These are phyloP conservation scores for Rubus idaeus DNA, from an alignment of 306 rosid genomes.

Conservation along the genomic window DNA sequence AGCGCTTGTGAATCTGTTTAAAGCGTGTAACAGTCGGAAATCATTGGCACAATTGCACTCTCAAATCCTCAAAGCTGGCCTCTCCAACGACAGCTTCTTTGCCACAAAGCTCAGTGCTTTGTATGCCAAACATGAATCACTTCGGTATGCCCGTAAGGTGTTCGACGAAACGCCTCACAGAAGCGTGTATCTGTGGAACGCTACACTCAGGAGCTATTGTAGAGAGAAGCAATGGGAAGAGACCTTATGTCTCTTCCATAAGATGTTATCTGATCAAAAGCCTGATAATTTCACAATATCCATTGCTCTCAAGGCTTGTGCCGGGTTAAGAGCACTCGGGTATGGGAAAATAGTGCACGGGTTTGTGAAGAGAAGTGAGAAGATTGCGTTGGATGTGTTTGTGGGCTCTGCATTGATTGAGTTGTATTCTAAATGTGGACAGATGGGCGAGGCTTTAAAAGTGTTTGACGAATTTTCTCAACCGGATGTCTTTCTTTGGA, in stretches of 20 bases:
- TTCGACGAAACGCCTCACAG: conserved; percentile 57
- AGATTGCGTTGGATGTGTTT: conserved; percentile 49
- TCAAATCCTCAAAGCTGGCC: conserved; percentile 46
- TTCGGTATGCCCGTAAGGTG: conserved; percentile 45
- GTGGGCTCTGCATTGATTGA: conserved; percentile 73
- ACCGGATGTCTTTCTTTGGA: conserved; percentile 74
- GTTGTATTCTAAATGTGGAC: conserved; percentile 65
- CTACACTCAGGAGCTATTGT: conserved; percentile 56
- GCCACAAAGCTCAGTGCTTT: conserved; percentile 57
- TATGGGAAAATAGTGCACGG: conserved; percentile 65
- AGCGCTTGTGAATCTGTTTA: no score
- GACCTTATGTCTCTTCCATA: conserved; percentile 43
- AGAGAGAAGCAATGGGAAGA: conserved; percentile 48
- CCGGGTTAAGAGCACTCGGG: conserved; percentile 39
- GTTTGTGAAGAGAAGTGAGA: conserved; percentile 44
- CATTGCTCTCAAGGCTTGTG: conserved; percentile 39
- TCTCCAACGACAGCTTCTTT: conserved; percentile 53
- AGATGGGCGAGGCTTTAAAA: conserved; percentile 49
- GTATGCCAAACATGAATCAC: conserved; percentile 43
- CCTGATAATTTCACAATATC: conserved; percentile 56
- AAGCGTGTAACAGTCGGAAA: conserved; percentile 6
- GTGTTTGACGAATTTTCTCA: conserved; percentile 53
- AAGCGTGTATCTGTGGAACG: conserved; percentile 61
- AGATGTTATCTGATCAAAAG: conserved; percentile 28
- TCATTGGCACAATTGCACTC: conserved; percentile 51